Evolutionary conservation across 139 green algal genomes (phyloP), one percentile per base, ranked within the genome.

Genomic region (Nannochloris sp.): DNA sequence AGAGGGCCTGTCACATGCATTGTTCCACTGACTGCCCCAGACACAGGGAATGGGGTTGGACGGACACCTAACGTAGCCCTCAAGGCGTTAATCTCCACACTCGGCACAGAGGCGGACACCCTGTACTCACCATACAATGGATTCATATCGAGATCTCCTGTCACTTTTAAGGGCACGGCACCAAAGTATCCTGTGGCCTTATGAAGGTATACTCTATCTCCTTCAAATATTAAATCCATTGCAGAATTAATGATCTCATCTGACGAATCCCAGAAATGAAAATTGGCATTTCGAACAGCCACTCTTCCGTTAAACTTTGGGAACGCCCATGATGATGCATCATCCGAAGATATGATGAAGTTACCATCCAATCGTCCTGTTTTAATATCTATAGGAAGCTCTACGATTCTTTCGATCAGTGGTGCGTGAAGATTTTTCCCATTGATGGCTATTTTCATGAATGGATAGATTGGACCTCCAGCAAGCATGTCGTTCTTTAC

Each of bases 241-340:
- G 84, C 49, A 2, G 74, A 75, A 9, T 71, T 74, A 16, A 59
- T 66, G 45, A 98, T 80, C 63, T 95, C 83, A 71, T 97, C 88
- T 16, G 91, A 77, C 0, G 93, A 60, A 62, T 98, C 93, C 85
- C 85, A 98, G 48, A 98, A 96, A 76, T 97, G 91, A 55, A 98
- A 89, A 14, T 75, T 72, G 4, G 73, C 62, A 25, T 73, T 78
- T n/a, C 60, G 56, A 14, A 91, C 72, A 11, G 46, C 29, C 16
- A 79, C 49, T 13, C 76, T 69, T 48, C 89, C 89, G 33, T 71
- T 67, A 40, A 97, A 78, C 59, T 82, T 69, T 23, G 90, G 91
- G 56, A 92, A 93, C 4, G 76, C 50, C 87, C 89, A 95, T 10
- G 76, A 82, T 20, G 62, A 60, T 0, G 63, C 28, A 53, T 89